Conservation (phyloP, 768 basidiomycete species). For the Crucibulum laeve region DNA sequence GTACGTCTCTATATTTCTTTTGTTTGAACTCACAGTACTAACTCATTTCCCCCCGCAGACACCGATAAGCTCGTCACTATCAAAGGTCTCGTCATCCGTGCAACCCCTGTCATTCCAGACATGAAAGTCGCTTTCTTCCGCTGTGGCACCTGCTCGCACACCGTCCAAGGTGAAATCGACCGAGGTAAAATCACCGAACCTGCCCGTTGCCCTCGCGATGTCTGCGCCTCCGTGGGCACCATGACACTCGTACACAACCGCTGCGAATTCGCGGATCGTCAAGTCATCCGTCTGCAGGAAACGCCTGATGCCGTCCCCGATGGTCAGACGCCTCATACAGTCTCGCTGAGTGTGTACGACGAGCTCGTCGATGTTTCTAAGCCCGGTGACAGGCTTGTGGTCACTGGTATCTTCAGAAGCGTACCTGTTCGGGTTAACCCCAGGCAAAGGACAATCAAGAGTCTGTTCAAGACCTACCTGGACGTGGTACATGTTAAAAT, state of each 20-base stretch:
- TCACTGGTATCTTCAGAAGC: conserved; percentile 93
- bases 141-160: conserved; percentile 92
- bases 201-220: conserved; percentile 85
- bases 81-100: conserved; percentile 95
- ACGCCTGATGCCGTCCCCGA: conserved; percentile 98
- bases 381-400: conserved; percentile 88
- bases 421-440: conserved; percentile 95
- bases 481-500: conserved; percentile 92
- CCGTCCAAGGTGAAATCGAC: conserved; percentile 96
- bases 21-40: conserved; percentile 1
- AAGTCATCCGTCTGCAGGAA: conserved; percentile 93
- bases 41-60: conserved; percentile 44
- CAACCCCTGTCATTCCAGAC: conserved; percentile 96
- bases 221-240: conserved; percentile 82
- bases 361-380: conserved; percentile 96
- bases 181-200: conserved; percentile 98
- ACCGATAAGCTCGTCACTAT: conserved; percentile 97
- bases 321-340: conserved; percentile 97
- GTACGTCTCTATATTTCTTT: conserved; percentile 34
- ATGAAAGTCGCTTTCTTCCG: conserved; percentile 99
- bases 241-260: conserved; percentile 97
- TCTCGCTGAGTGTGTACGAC: conserved; percentile 96
- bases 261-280: conserved; percentile 93
- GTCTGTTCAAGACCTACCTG: conserved; percentile 95
- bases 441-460: conserved; percentile 85